A percentile compares a stretch with the other conserved stretches of the same genome.
Conservation (phyloP, 306 rosid species). For the Benincasa hispida region DNA sequence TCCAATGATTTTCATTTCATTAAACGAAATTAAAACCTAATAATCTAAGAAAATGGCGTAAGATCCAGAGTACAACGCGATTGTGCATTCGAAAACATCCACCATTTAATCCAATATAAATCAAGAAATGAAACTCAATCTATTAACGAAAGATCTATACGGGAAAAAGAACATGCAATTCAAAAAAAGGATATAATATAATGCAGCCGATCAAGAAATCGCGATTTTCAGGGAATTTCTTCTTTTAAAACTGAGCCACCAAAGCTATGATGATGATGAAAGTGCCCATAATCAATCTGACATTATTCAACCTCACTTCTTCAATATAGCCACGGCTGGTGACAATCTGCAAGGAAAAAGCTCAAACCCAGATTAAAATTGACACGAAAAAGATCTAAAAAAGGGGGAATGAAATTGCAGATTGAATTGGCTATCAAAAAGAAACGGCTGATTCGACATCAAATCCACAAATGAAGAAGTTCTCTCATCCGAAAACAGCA, state of each 20-base stretch:
- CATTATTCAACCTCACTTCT: constrained; percentile 82
- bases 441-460: too few species aligned
- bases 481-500: too few species aligned
- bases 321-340: constrained; percentile 64
- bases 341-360: constrained; percentile 32
- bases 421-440: too few species aligned
- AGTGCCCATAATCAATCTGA: constrained; percentile 31
- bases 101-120: background rate
- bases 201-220: too few species aligned
- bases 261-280: too few species aligned
- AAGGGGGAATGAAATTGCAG: too few species aligned
- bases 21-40: background rate
- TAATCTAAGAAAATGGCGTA: background rate
- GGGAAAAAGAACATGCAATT: background rate
- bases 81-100: background rate
- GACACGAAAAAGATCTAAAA: too few species aligned
- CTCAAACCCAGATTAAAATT: too few species aligned
- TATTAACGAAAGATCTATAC: background rate
- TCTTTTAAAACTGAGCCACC: too few species aligned
- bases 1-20: background rate
- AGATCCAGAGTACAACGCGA: background rate
- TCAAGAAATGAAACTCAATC: background rate
- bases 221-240: too few species aligned
- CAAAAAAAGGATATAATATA: constrained; percentile 58
- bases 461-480: too few species aligned